phyloP scores from a whole-genome alignment of 2,329 filamentous ascomycete genomes.

The Epichloe festucae region DNA sequence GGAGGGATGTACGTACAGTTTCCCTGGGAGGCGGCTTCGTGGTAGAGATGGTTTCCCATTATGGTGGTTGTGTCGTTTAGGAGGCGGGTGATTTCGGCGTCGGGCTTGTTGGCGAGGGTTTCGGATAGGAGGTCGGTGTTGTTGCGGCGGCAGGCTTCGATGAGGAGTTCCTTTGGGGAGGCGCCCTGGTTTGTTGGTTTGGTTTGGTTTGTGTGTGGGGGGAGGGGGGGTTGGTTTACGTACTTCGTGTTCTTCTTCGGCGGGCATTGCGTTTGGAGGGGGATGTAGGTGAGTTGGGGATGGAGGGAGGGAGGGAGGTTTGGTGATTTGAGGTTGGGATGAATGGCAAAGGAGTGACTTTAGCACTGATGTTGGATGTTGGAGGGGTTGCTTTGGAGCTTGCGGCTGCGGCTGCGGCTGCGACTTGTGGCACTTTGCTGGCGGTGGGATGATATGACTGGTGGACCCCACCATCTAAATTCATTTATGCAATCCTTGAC shows the following conservation, averaged over 20 bases:
- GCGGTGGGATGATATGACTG: too few relatives aligned
- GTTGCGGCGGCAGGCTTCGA: constrained; percentile 88
- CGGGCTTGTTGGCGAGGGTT: constrained; percentile 49
- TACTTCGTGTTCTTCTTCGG: constrained; percentile 12
- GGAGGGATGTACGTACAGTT: constrained; percentile 59
- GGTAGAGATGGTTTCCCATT: constrained; percentile 78
- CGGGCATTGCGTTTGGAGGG: constrained; percentile 4
- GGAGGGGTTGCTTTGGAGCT: too few relatives aligned
- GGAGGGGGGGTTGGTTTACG: neutral
- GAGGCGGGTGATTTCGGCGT: constrained; percentile 57
- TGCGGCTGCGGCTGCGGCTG: too few relatives aligned
- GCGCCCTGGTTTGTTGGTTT: constrained; percentile 51
- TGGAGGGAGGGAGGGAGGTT: too few relatives aligned
- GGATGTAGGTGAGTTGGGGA: neutral
- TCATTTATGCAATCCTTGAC: neutral
- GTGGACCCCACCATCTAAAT: neutral
- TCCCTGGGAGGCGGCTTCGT: constrained; percentile 75
- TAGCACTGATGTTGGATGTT: too few relatives aligned
- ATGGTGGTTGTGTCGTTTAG: constrained; percentile 79
- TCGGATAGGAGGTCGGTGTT: constrained; percentile 76
- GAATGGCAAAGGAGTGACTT: too few relatives aligned
- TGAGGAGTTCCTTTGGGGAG: constrained; percentile 68
- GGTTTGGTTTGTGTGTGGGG: neutral
- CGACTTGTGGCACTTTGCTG: too few relatives aligned
- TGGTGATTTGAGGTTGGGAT: too few relatives aligned